Evolutionary conservation across 1,284 basidiomycete species (phyloP), one percentile per base, ranked within the genome.

Genomic region (Flammula alnicola): DNA sequence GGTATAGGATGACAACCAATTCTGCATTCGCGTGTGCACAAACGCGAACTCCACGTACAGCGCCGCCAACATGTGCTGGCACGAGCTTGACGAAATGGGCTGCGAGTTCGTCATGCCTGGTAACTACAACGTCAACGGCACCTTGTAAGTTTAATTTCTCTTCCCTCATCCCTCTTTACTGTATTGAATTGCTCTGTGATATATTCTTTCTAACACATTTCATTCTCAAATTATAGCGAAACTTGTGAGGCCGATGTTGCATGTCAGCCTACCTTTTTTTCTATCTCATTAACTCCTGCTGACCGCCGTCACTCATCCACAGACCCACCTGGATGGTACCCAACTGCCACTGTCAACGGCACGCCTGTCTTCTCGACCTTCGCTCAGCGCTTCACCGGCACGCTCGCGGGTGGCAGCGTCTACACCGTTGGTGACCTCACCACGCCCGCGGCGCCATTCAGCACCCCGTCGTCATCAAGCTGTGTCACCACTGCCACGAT

Each of bases 11-110:
- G 75, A 71, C 8, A 49, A 59, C 19, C 63, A 61, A 51, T 79
- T 80, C 57, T 80, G 79, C 52, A 40, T 81, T 31, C 78, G 80
- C 44, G 62, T 73, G 0, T 88, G 86, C 62, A 84, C 81, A 0
- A 66, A 63, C 42, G 70, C 74, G 23, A 78, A 81, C 55, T 72
- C 81, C 54, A 70, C 68, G 0, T 73, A 72, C 68, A 81, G 79
- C 52, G 77, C 76, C 7, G 69, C 65, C 0, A 55, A 57, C 31
- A 75, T 75, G 73, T 76, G 72, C 49, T 68, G 66, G 68, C 74
- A 75, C 54, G 67, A 75, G 51, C 66, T 76, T 17, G 74, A 75
- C 44, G 65, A 68, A 37, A 70, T 74, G 66, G 73, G 73, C 16
- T 75, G 73, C 49, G 55, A 65, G 20, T 73, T 69, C 41, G 69